Percentiles rank a stretch among this genome's conserved stretches.
phyloP scores from a whole-genome alignment of 257 asterid genomes.

The Craterostigma plantagineum region DNA sequence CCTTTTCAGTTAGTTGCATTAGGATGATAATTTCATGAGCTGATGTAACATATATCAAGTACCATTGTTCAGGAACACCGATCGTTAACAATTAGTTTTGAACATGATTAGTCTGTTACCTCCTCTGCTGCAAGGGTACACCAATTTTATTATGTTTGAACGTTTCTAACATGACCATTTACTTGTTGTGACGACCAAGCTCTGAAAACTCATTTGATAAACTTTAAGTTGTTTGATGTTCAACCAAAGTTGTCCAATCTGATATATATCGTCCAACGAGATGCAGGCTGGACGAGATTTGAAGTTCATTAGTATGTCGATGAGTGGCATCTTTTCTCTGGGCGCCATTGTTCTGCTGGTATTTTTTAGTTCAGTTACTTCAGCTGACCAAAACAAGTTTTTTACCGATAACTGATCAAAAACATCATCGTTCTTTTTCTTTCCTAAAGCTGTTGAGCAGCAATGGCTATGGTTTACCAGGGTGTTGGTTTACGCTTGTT shows the following conservation, averaged over 20 bases:
- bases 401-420: background rate
- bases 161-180: no score
- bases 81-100: no score
- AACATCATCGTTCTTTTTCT: constrained; percentile 1
- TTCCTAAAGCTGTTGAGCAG: constrained; percentile 35
- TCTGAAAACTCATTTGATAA: no score
- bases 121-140: no score
- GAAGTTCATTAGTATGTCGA: constrained; percentile 66
- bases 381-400: constrained; percentile 5
- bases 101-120: no score
- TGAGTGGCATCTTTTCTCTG: constrained; percentile 43
- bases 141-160: no score
- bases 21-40: background rate
- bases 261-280: background rate
- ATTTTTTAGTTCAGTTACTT: constrained; percentile 7
- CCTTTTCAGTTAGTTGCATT: background rate
- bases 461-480: constrained; percentile 60
- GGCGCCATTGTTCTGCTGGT: constrained; percentile 65
- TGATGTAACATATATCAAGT: background rate
- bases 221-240: no score
- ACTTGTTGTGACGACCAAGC: no score
- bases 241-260: no score
- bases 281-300: constrained; percentile 90
- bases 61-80: no score
- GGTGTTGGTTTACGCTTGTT: constrained; percentile 76